phyloP scores from a whole-genome alignment of 228 moss, liverwort and hornwort species.

The Sphagnum fallax region DNA sequence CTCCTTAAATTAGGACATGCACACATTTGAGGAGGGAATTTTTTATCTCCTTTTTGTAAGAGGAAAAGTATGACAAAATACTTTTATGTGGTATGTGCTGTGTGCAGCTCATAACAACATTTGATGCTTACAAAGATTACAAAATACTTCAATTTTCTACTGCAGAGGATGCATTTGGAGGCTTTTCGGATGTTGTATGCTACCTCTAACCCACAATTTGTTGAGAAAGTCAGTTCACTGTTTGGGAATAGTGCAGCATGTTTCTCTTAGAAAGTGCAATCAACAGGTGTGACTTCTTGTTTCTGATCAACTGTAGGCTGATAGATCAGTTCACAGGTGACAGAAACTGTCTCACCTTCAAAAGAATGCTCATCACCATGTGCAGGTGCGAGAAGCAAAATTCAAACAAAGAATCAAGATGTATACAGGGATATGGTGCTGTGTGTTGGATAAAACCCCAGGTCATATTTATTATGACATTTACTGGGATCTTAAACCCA shows the following conservation, averaged over 20 bases:
- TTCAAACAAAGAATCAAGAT: conserved; percentile 64
- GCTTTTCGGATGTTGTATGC: conserved; percentile 55
- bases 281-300: too few species aligned
- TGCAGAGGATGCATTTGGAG: conserved; percentile 58
- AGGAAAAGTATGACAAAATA: too few species aligned
- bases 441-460: conserved; percentile 54
- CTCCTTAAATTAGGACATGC: too few species aligned
- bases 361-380: background rate
- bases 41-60: too few species aligned
- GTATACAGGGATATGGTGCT: conserved; percentile 96
- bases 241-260: background rate
- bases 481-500: conserved; percentile 77
- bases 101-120: conserved; percentile 51
- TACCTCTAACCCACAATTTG: background rate
- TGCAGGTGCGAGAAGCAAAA: conserved; percentile 37
- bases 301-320: too few species aligned
- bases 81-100: background rate
- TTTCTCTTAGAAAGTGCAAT: background rate
- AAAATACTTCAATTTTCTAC: conserved; percentile 74
- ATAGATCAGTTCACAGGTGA: too few species aligned
- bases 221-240: background rate
- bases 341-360: too few species aligned
- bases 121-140: conserved; percentile 41
- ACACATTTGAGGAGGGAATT: too few species aligned
- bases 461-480: conserved; percentile 97